phyloP scores from a whole-genome alignment of 129 eudicot genomes.

The Gnaphalium uliginosum region DNA sequence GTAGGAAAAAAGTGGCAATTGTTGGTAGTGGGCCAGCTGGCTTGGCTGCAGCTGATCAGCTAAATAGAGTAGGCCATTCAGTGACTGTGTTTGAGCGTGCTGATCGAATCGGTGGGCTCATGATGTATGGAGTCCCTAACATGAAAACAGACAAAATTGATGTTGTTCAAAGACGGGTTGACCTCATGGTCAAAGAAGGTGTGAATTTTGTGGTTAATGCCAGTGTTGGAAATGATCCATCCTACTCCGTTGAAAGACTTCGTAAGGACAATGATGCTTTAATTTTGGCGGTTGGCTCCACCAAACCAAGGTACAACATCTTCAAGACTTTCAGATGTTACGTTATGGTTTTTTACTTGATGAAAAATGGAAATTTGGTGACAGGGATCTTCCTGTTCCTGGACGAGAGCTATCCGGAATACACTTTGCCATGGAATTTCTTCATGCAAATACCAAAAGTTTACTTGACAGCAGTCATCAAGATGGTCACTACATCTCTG shows the following conservation, averaged over 20 bases:
- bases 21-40: constrained; percentile 99
- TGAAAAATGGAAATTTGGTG: neutral
- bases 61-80: constrained; percentile 72
- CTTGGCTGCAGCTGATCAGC: constrained; percentile 96
- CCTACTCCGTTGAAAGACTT: constrained; percentile 64
- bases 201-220: constrained; percentile 86
- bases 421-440: constrained; percentile 98
- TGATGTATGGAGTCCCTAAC: constrained; percentile 99
- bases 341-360: too few species aligned
- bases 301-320: constrained; percentile 68
- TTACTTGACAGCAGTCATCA: constrained; percentile 83
- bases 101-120: constrained; percentile 95
- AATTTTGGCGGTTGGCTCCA: constrained; percentile 84
- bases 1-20: constrained; percentile 76
- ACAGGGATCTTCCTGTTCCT: constrained; percentile 97
- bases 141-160: constrained; percentile 91
- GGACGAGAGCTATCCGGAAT: constrained; percentile 91
- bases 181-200: constrained; percentile 89
- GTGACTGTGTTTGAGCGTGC: constrained; percentile 96
- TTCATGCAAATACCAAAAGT: constrained; percentile 97
- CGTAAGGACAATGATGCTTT: constrained; percentile 78
- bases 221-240: constrained; percentile 73
- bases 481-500: constrained; percentile 86
- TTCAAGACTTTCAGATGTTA: too few species aligned
- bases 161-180: constrained; percentile 83